Conservation (phyloP, 1,139 yeast species). For the Diutina sp. region DNA sequence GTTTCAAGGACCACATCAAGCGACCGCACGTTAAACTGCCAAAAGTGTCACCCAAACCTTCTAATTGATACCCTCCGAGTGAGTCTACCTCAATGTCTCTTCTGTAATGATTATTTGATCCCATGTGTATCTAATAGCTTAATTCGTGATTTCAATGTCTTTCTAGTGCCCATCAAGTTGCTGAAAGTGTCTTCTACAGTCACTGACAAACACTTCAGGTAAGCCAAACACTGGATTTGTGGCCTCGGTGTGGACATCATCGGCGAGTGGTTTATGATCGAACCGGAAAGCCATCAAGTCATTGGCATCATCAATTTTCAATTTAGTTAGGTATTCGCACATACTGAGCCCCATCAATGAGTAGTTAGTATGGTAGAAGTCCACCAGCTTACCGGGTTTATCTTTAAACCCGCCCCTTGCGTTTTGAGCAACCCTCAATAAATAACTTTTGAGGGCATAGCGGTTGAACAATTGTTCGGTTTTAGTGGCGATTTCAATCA, state of each 20-base stretch:
- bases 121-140: too few species aligned
- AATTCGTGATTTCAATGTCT: too few species aligned
- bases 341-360: slow-evolving; percentile 65
- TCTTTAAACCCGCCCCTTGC: slow-evolving; percentile 69
- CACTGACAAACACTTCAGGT: slow-evolving; percentile 16
- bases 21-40: too few species aligned
- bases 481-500: slow-evolving; percentile 41
- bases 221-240: slow-evolving; percentile 60
- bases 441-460: slow-evolving; percentile 48
- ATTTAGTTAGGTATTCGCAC: slow-evolving; percentile 34
- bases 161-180: background rate
- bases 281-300: slow-evolving; percentile 17
- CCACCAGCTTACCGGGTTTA: slow-evolving; percentile 74
- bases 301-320: slow-evolving; percentile 12
- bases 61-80: too few species aligned
- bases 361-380: slow-evolving; percentile 87
- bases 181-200: background rate
- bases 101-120: too few species aligned
- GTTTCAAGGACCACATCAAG: background rate
- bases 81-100: background rate
- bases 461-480: slow-evolving; percentile 30
- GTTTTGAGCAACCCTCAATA: slow-evolving; percentile 62
- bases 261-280: slow-evolving; percentile 5
- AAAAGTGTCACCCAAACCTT: background rate
- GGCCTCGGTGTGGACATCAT: slow-evolving; percentile 14